Evolutionary conservation across 2,329 filamentous ascomycete genomes (phyloP).

Genomic region (Neonectria faginata): DNA sequence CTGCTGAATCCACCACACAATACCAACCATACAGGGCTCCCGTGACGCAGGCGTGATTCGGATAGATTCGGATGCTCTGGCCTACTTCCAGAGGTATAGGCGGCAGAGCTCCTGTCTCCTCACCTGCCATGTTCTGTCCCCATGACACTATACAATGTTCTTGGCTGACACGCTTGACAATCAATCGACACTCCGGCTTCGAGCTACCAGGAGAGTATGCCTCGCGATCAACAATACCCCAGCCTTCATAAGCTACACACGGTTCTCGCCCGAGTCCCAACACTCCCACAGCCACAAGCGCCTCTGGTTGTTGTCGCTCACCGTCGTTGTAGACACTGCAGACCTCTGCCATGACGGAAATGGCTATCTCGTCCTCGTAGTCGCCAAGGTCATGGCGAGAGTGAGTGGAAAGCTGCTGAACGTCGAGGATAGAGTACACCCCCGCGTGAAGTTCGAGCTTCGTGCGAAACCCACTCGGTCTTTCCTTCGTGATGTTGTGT

Average conservation of each 20-base stretch:
- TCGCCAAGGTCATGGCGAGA: slow-evolving; percentile 45
- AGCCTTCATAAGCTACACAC: slow-evolving; percentile 69
- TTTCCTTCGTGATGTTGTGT: background rate
- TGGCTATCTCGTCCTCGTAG: slow-evolving; percentile 61
- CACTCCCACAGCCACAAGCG: slow-evolving; percentile 67
- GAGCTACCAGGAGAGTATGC: slow-evolving; percentile 1
- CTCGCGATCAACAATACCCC: slow-evolving; percentile 66
- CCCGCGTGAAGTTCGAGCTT: slow-evolving; percentile 72
- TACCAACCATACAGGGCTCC: slow-evolving; percentile 72
- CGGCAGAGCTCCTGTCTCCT: background rate
- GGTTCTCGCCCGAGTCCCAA: slow-evolving; percentile 72
- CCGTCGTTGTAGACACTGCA: slow-evolving; percentile 66
- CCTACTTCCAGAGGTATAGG: slow-evolving; percentile 60
- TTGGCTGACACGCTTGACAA: slow-evolving; percentile 72
- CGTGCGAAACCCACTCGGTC: slow-evolving; percentile 25
- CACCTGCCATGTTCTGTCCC: slow-evolving; percentile 45
- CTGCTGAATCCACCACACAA: slow-evolving; percentile 58
- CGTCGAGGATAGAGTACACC: slow-evolving; percentile 72
- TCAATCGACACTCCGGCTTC: slow-evolving; percentile 51
- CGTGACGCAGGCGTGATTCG: slow-evolving; percentile 74
- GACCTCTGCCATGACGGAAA: slow-evolving; percentile 70
- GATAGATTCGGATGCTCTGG: slow-evolving; percentile 60
- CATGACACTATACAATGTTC: slow-evolving; percentile 72
- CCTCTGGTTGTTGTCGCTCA: slow-evolving; percentile 57
- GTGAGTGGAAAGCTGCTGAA: slow-evolving; percentile 73